Conservation (phyloP, 805 yeast genomes). For the Torulaspora indica region DNA sequence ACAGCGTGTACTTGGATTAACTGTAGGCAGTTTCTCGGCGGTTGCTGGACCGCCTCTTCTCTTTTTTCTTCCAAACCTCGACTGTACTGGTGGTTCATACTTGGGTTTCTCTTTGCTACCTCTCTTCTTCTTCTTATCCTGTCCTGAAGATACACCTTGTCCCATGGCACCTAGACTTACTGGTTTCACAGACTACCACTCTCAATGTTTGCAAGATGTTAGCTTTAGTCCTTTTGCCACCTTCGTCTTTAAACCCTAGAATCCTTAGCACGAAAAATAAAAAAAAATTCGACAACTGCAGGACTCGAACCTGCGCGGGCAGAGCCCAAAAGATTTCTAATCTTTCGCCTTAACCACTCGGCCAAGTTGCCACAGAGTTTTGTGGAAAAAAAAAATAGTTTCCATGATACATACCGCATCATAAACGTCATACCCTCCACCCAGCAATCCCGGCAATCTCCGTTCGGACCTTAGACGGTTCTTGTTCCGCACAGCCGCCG, state of each 20-base stretch:
- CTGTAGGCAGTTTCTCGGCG: constrained; percentile 73
- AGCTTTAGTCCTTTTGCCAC: constrained; percentile 1
- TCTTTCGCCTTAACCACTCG: constrained; percentile 63
- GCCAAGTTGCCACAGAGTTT: constrained; percentile 42
- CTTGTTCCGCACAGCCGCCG: no score
- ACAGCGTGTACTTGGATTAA: constrained; percentile 90
- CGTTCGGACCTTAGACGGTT: no score
- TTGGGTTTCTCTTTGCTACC: constrained; percentile 85
- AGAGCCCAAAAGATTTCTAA: constrained; percentile 50
- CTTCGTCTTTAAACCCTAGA: not conserved
- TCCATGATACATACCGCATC: no score
- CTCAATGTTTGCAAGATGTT: not conserved
- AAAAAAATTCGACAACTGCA: constrained; percentile 53
- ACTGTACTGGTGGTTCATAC: constrained; percentile 97
- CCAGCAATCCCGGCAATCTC: no score
- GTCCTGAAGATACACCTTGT: constrained; percentile 37
- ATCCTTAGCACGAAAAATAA: not conserved
- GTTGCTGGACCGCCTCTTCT: constrained; percentile 87
- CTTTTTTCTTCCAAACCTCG: constrained; percentile 87
- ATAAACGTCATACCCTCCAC: no score
- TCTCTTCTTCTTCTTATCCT: constrained; percentile 46
- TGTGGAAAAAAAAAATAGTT: not conserved
- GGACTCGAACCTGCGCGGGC: constrained; percentile 61
- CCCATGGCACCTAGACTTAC: constrained; percentile 26
- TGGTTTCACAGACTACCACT: not conserved